Evolutionary conservation across 345 rosid genomes (phyloP).

Genomic region (Mallotus nudiflorus): DNA sequence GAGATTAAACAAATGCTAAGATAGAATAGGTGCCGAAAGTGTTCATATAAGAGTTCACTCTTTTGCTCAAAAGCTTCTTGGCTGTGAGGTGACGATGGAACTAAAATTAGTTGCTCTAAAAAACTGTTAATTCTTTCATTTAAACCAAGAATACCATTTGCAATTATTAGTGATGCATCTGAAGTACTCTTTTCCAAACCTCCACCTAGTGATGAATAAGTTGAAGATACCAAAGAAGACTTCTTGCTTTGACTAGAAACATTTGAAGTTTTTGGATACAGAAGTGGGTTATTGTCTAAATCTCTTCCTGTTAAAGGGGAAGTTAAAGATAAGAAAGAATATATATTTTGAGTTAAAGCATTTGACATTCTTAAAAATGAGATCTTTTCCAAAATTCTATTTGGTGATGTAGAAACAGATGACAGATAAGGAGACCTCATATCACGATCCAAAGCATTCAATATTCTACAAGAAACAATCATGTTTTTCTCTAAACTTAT

Average conservation of each 20-base stretch:
- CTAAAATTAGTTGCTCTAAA: slow-evolving; percentile 32
- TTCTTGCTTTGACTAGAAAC: slow-evolving; percentile 32
- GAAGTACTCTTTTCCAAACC: slow-evolving; percentile 23
- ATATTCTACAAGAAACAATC: slow-evolving; percentile 1
- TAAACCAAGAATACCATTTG: slow-evolving; percentile 33
- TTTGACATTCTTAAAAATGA: slow-evolving; percentile 26
- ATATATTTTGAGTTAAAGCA: too few species aligned
- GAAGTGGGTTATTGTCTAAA: slow-evolving; percentile 18
- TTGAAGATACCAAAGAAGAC: slow-evolving; percentile 45
- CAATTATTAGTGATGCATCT: slow-evolving; percentile 38
- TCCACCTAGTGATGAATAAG: slow-evolving; percentile 52
- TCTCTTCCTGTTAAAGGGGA: slow-evolving; percentile 52
- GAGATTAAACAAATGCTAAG: too few species aligned
- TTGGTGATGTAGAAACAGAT: slow-evolving; percentile 36
- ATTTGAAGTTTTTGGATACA: slow-evolving; percentile 22
- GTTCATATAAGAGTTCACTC: too few species aligned
- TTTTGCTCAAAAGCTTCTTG: too few species aligned
- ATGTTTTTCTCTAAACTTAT: slow-evolving; percentile 1
- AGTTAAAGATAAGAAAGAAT: slow-evolving; percentile 38
- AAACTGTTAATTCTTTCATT: slow-evolving; percentile 27
- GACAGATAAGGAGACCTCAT: slow-evolving; percentile 1
- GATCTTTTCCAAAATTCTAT: slow-evolving; percentile 26
- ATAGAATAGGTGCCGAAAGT: too few species aligned
- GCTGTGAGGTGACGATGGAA: slow-evolving; percentile 29
- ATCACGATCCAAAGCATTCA: slow-evolving; percentile 14